A percentile compares a stretch with the other conserved stretches of the same genome.
Evolutionary conservation across 345 rosid species (phyloP).

Genomic region (Isatis tinctoria): DNA sequence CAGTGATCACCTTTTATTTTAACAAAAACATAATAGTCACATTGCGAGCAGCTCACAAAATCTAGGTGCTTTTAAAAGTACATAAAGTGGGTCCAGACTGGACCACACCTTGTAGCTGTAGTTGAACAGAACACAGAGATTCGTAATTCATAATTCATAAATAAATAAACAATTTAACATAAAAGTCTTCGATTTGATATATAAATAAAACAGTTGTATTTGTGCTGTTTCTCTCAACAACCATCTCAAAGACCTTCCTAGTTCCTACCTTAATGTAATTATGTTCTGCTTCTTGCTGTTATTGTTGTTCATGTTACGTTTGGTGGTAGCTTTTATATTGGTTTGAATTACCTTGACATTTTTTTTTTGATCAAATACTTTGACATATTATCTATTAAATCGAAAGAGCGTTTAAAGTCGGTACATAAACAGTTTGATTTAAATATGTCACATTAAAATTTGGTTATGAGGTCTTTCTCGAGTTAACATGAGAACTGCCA

Average conservation of each 20-base stretch:
- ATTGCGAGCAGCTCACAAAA: constrained; percentile 29
- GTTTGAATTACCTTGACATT: not conserved
- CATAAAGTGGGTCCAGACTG: constrained; percentile 16
- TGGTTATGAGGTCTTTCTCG: not conserved
- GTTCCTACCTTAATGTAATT: not conserved
- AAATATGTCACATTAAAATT: not conserved
- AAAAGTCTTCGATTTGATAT: constrained; percentile 19
- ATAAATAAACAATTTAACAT: not conserved
- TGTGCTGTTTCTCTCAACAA: constrained; percentile 22
- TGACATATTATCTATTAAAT: not conserved
- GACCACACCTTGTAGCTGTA: constrained; percentile 27
- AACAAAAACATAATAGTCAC: constrained; percentile 4
- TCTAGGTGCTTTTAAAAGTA: constrained; percentile 12
- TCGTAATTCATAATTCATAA: constrained; percentile 6
- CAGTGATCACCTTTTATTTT: not conserved
- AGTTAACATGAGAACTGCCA: not conserved
- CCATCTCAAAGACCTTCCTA: not conserved
- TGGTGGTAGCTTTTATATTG: not conserved
- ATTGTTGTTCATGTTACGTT: not conserved
- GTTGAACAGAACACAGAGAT: constrained; percentile 3
- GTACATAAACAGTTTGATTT: not conserved
- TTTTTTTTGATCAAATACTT: too few species aligned
- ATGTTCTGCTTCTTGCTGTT: not conserved
- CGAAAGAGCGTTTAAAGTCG: not conserved
- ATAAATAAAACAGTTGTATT: constrained; percentile 17